Conservation (phyloP, 2,329 filamentous ascomycete species). For the Periglandula ipomoeae region DNA sequence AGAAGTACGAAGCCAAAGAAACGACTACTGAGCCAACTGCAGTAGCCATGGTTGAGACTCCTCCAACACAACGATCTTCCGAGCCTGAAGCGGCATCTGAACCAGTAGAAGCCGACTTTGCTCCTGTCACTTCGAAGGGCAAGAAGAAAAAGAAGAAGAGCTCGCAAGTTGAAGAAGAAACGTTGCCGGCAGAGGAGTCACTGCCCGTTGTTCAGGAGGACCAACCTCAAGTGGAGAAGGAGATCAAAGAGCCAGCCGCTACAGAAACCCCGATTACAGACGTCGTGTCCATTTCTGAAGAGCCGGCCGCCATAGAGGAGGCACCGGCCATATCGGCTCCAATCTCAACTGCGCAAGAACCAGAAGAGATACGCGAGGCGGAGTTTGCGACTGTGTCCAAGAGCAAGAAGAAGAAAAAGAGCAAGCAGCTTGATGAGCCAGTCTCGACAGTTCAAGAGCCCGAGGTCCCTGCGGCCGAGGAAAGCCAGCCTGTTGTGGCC, state of each 20-base stretch:
- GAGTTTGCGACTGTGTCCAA: slow-evolving; percentile 1
- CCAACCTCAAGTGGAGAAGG: neutral
- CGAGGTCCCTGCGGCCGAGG: neutral
- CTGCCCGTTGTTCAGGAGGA: neutral
- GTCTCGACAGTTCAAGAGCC: slow-evolving; percentile 5
- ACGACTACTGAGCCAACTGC: neutral
- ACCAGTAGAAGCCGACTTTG: neutral
- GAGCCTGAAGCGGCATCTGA: neutral
- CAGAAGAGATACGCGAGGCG: neutral
- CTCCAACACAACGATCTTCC: no score
- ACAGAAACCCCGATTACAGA: neutral
- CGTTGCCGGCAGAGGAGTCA: neutral
- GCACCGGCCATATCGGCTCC: neutral
- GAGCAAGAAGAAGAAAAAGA: slow-evolving; percentile 19
- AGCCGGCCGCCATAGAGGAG: neutral
- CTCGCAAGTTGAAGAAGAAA: neutral
- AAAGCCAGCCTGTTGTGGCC: neutral
- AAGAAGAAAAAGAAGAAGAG: slow-evolving; percentile 11
- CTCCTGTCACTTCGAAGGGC: slow-evolving; percentile 4
- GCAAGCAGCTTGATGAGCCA: slow-evolving; percentile 7
- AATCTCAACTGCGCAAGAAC: neutral
- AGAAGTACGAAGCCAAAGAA: neutral
- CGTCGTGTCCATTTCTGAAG: neutral
- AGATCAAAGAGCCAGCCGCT: neutral
- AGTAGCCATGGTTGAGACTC: no score